Conservation (phyloP, 2,329 filamentous ascomycete species). For the Fusarium nematophilum region DNA sequence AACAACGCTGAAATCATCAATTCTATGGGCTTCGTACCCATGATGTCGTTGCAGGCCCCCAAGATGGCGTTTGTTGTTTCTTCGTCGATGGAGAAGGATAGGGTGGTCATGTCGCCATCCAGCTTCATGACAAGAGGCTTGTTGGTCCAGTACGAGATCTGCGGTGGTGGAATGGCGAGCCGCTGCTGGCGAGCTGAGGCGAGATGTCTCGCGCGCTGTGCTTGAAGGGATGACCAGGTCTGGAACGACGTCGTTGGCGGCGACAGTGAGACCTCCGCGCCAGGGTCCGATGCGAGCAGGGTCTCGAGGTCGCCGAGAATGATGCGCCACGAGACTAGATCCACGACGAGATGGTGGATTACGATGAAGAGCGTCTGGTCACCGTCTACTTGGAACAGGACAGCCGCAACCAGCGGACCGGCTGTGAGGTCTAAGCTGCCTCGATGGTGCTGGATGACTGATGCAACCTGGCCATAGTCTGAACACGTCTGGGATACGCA, state of each 20-base stretch:
- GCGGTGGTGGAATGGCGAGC: conserved; percentile 1
- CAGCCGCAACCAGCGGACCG: conserved; percentile 4
- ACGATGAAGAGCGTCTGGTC: conserved; percentile 14
- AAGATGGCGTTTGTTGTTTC: conserved; percentile 6
- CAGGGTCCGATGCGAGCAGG: neutral
- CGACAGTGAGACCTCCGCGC: neutral
- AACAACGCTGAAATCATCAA: conserved; percentile 20
- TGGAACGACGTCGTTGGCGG: conserved; percentile 13
- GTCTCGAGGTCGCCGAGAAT: conserved; percentile 14
- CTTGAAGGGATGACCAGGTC: conserved; percentile 15
- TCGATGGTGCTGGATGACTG: conserved; percentile 12
- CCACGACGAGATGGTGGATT: conserved; percentile 21
- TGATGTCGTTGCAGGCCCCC: conserved; percentile 4
- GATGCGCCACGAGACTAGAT: conserved; percentile 19
- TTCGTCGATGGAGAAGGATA: conserved; percentile 9
- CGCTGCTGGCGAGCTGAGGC: neutral
- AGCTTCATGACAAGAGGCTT: neutral
- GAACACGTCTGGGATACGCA: conserved; percentile 5
- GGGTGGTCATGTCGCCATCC: neutral
- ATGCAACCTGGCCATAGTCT: conserved; percentile 10
- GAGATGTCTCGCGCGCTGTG: conserved; percentile 3
- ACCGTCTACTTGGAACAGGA: conserved; percentile 8
- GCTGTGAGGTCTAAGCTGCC: conserved; percentile 1
- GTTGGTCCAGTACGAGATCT: conserved; percentile 15
- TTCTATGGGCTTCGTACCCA: conserved; percentile 18